These are phyloP conservation scores for Cyphellophora europaea DNA, from an alignment of 2,329 filamentous ascomycete genomes.

Conservation along the genomic window DNA sequence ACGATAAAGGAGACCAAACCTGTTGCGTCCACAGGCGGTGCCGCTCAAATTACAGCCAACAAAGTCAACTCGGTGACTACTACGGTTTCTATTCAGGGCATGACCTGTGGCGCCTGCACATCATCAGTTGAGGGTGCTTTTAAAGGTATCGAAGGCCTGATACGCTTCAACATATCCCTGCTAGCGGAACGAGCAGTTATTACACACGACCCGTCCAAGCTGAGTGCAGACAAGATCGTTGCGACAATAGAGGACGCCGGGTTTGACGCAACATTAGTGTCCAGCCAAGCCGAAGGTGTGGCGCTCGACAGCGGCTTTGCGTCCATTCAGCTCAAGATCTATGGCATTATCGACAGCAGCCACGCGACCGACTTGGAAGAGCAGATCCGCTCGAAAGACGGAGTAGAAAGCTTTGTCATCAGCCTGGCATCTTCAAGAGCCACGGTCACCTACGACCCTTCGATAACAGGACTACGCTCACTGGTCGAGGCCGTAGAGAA, in stretches of 20 bases:
- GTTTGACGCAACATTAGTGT: slow-evolving; percentile 77
- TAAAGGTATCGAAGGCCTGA: slow-evolving; percentile 62
- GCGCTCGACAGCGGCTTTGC: slow-evolving; percentile 48
- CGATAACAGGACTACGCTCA: slow-evolving; percentile 65
- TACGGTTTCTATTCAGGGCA: slow-evolving; percentile 83
- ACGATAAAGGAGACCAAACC: slow-evolving; percentile 30
- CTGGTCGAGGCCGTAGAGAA: slow-evolving; percentile 75
- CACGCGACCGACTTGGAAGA: slow-evolving; percentile 66
- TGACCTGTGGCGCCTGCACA: slow-evolving; percentile 96
- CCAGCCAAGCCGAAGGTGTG: slow-evolving; percentile 54
- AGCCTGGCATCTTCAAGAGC: slow-evolving; percentile 66
- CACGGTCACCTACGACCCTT: slow-evolving; percentile 62
- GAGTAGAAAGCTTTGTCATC: slow-evolving; percentile 65
- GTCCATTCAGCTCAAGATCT: slow-evolving; percentile 72
- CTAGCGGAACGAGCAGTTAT: slow-evolving; percentile 87
- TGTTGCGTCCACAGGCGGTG: slow-evolving; percentile 20
- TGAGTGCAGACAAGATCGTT: slow-evolving; percentile 64
- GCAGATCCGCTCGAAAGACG: slow-evolving; percentile 53
- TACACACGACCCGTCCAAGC: slow-evolving; percentile 64
- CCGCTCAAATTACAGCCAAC: slow-evolving; percentile 24
- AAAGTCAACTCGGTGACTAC: slow-evolving; percentile 51
- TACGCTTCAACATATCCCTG: slow-evolving; percentile 90
- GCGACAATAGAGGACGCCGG: slow-evolving; percentile 83
- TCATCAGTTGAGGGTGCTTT: slow-evolving; percentile 83
- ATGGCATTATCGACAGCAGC: slow-evolving; percentile 63